These are phyloP conservation scores for Cutaneotrichosporon cyanovorans DNA, from an alignment of 1,284 basidiomycete genomes.

Conservation along the genomic window DNA sequence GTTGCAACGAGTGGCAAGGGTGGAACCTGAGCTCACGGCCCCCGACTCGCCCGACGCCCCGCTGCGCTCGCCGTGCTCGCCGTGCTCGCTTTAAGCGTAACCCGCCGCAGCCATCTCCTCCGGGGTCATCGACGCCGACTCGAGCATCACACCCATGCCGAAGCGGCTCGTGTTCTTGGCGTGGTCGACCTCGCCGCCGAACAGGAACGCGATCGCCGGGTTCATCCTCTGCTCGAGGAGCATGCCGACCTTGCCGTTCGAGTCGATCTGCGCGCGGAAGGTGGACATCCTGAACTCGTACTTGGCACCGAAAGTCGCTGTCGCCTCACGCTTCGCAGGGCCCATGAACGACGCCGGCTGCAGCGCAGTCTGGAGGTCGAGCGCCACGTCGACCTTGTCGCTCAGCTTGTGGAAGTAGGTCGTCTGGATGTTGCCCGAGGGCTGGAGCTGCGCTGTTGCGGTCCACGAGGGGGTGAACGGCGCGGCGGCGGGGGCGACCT, in stretches of 20 bases:
- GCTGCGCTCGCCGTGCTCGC: too few relatives aligned
- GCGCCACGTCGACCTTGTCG: slow-evolving; percentile 97
- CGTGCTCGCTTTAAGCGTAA: not conserved
- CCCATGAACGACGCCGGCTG: slow-evolving; percentile 53
- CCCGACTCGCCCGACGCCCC: too few relatives aligned
- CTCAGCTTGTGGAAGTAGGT: slow-evolving; percentile 95
- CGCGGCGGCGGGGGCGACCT: slow-evolving; percentile 25
- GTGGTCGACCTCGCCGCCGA: slow-evolving; percentile 97
- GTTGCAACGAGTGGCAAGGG: slow-evolving; percentile 16
- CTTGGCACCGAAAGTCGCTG: slow-evolving; percentile 88
- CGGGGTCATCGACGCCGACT: slow-evolving; percentile 49
- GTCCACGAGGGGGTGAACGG: slow-evolving; percentile 64
- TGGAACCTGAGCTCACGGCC: too few relatives aligned
- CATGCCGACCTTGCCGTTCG: slow-evolving; percentile 86
- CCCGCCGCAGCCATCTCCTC: slow-evolving; percentile 46
- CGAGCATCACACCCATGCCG: slow-evolving; percentile 93
- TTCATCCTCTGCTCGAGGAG: slow-evolving; percentile 93
- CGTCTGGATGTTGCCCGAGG: slow-evolving; percentile 74
- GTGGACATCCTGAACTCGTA: slow-evolving; percentile 92
- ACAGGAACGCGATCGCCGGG: slow-evolving; percentile 87
- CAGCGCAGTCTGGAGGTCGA: slow-evolving; percentile 79
- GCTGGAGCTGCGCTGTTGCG: slow-evolving; percentile 83
- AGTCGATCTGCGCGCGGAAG: slow-evolving; percentile 87
- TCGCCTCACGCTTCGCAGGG: slow-evolving; percentile 71
- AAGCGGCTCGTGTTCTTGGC: slow-evolving; percentile 93